A percentile compares a stretch with the other conserved stretches of the same genome.
Conservation (phyloP, 306 rosid genomes). For the Vigna angularis region DNA sequence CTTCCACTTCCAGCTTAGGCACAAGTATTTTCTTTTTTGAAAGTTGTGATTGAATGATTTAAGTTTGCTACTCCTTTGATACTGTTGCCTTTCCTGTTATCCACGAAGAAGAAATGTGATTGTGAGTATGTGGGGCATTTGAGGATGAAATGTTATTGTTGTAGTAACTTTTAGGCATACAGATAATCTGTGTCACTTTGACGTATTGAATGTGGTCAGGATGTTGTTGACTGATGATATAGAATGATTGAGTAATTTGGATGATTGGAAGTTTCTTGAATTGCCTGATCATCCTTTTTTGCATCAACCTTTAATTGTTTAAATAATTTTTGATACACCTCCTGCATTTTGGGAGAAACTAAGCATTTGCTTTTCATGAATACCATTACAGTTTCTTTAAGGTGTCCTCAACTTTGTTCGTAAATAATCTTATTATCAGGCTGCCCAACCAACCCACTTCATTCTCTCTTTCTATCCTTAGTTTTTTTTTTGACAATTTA, state of each 20-base stretch:
- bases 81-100: slow-evolving; percentile 15
- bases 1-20: slow-evolving; percentile 34
- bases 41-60: slow-evolving; percentile 26
- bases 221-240: slow-evolving; percentile 24
- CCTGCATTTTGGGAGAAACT: slow-evolving; percentile 1
- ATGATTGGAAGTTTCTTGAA: slow-evolving; percentile 27
- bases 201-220: slow-evolving; percentile 1
- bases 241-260: slow-evolving; percentile 24
- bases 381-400: slow-evolving; percentile 15
- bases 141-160: slow-evolving; percentile 3
- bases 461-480: slow-evolving; percentile 3
- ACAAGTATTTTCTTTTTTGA: slow-evolving; percentile 37
- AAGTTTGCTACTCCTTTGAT: slow-evolving; percentile 29
- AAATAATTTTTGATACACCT: slow-evolving; percentile 15
- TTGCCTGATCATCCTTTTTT: slow-evolving; percentile 7
- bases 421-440: background rate
- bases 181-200: background rate
- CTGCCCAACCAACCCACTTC: slow-evolving; percentile 32
- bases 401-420: slow-evolving; percentile 1
- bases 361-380: slow-evolving; percentile 28
- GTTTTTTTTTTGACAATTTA: slow-evolving; percentile 23
- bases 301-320: background rate
- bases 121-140: background rate
- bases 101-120: slow-evolving; percentile 17
- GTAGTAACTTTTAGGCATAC: slow-evolving; percentile 27